Evolutionary conservation across 2,329 filamentous ascomycete genomes (phyloP).

Genomic region (Ceratocystiopsis brevicomis): DNA sequence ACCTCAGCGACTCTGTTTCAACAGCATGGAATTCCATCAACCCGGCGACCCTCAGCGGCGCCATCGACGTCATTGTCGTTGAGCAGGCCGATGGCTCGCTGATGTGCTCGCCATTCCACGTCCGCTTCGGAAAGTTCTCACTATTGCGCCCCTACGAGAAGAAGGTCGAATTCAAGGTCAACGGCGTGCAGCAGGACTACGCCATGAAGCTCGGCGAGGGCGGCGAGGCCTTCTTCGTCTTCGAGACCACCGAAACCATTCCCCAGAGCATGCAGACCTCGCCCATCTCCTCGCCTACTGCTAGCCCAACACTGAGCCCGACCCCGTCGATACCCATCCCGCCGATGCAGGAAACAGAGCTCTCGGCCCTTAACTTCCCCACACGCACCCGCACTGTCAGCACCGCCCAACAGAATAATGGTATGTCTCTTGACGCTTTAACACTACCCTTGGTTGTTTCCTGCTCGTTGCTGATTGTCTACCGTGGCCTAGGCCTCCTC

Average conservation of each 20-base stretch:
- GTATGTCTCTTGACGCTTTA: slow-evolving; percentile 9
- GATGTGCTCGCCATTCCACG: slow-evolving; percentile 91
- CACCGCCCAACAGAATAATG: slow-evolving; percentile 19
- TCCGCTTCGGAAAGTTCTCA: slow-evolving; percentile 97
- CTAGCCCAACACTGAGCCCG: slow-evolving; percentile 52
- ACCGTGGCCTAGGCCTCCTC: slow-evolving; percentile 21
- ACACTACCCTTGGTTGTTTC: no score
- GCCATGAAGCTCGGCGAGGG: slow-evolving; percentile 97
- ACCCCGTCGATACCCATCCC: slow-evolving; percentile 16
- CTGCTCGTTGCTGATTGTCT: no score
- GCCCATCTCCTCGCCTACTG: slow-evolving; percentile 74
- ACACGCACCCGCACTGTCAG: slow-evolving; percentile 18
- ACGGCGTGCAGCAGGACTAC: slow-evolving; percentile 78
- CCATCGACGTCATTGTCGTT: slow-evolving; percentile 96
- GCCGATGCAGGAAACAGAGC: slow-evolving; percentile 35
- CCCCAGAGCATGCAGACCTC: slow-evolving; percentile 91
- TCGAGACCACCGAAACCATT: slow-evolving; percentile 81
- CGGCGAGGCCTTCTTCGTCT: slow-evolving; percentile 96
- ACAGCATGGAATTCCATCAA: slow-evolving; percentile 99
- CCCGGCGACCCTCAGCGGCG: slow-evolving; percentile 86
- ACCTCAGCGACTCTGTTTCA: slow-evolving; percentile 84
- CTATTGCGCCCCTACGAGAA: slow-evolving; percentile 89
- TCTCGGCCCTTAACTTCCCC: slow-evolving; percentile 23
- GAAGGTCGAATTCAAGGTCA: slow-evolving; percentile 96
- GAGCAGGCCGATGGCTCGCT: slow-evolving; percentile 84